Evolutionary conservation across 345 rosid species (phyloP).

Genomic region (Citrus glauca): DNA sequence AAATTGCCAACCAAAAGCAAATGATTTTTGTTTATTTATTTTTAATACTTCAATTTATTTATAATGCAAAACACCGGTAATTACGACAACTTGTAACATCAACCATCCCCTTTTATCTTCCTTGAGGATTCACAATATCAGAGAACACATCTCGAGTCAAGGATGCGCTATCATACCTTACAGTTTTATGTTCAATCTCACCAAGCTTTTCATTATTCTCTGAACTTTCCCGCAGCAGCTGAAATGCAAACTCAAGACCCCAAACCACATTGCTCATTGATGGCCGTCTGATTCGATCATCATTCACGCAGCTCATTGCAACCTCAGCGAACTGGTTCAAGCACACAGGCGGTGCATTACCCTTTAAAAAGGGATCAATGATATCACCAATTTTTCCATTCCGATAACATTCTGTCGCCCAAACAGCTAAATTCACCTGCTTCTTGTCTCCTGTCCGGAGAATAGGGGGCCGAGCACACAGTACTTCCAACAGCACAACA

Average conservation of each 20-base stretch:
- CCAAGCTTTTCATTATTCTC: neutral
- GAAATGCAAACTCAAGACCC: constrained; percentile 23
- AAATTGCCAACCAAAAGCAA: too few relatives aligned
- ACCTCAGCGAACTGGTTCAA: constrained; percentile 42
- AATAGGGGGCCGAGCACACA: constrained; percentile 43
- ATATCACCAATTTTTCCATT: constrained; percentile 30
- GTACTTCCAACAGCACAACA: constrained; percentile 50
- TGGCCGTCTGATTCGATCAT: constrained; percentile 14
- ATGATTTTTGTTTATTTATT: too few relatives aligned
- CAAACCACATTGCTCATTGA: constrained; percentile 20
- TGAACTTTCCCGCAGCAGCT: constrained; percentile 8
- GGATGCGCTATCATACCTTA: too few relatives aligned
- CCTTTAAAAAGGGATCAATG: constrained; percentile 34
- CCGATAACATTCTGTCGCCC: constrained; percentile 31
- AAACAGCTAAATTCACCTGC: constrained; percentile 33
- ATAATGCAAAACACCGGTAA: too few relatives aligned
- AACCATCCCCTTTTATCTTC: neutral
- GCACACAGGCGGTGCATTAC: constrained; percentile 22
- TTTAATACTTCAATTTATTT: too few relatives aligned
- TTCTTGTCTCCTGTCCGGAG: constrained; percentile 20
- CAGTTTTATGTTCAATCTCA: too few relatives aligned
- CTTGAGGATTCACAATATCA: neutral
- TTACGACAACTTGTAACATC: too few relatives aligned
- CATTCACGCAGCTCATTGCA: constrained; percentile 15
- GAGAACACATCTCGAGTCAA: neutral